A percentile compares a stretch with the other conserved stretches of the same genome.
Evolutionary conservation across 1,139 yeast genomes (phyloP).

Genomic region (Geotrichum reessii): DNA sequence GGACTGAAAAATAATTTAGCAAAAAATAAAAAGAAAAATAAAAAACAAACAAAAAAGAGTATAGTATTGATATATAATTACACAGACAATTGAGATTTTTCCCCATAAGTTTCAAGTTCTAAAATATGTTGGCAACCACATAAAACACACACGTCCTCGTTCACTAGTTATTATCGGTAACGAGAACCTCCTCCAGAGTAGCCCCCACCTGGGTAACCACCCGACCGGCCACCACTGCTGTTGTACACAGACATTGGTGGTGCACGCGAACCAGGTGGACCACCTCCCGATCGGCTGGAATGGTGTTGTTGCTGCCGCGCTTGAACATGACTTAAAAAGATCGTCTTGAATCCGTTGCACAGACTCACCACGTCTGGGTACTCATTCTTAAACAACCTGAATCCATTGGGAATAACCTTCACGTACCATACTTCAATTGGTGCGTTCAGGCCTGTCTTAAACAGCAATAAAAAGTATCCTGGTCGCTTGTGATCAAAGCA

Average conservation of each 20-base stretch:
- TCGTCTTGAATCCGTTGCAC: constrained; percentile 87
- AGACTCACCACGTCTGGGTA: constrained; percentile 83
- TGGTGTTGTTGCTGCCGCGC: neutral
- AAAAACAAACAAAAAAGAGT: too few relatives aligned
- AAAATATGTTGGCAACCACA: too few relatives aligned
- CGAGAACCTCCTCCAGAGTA: constrained; percentile 5
- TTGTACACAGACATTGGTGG: constrained; percentile 7
- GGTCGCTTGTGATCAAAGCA: constrained; percentile 88
- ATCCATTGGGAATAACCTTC: constrained; percentile 81
- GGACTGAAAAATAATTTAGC: too few relatives aligned
- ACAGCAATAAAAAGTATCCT: constrained; percentile 82
- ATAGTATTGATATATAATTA: too few relatives aligned
- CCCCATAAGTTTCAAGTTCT: too few relatives aligned
- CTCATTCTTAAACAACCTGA: constrained; percentile 65
- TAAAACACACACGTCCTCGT: neutral
- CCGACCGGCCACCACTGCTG: constrained; percentile 1
- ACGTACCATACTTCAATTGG: constrained; percentile 86
- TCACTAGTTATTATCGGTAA: constrained; percentile 1
- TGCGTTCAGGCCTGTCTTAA: constrained; percentile 69
- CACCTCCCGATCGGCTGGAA: neutral
- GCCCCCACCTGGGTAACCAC: constrained; percentile 10
- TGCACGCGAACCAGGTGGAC: neutral
- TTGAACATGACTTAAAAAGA: constrained; percentile 26
- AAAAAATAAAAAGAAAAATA: too few relatives aligned
- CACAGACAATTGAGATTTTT: too few relatives aligned